Base-by-base conservation (phyloP, 441 rosid genomes). In the Caryocar brasiliense region DNA sequence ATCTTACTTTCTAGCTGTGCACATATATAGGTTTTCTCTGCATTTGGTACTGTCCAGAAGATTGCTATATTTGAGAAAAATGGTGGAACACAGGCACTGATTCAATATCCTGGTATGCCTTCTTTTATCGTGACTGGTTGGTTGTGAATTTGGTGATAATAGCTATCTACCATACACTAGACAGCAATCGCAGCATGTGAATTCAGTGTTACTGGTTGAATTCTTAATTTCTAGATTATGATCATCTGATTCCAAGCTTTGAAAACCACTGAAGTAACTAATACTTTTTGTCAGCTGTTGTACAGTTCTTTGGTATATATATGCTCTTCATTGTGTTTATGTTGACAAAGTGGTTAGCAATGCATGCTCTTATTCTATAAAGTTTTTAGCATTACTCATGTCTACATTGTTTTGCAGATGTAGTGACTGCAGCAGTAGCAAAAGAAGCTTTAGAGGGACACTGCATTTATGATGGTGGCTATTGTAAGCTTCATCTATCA, bases 381-480 rank as follows among this genome's bases (percentile, higher is more conserved):
- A 39, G n/a, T 6, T 14, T 48, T 48, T 32, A 23, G 10, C 18
- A 46, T 39, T 25, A 44, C 59, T 68, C 36, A 36, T 58, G 15
- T 42, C 19, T 40, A 7, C 56, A 33, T 45, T 56, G 20, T 59
- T 40, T 57, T 75, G 46, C 76, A 92, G 97, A 92, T 69, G 62
- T 86, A 43, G n/a, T 87, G 10, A 88, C 95, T 6, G 99, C 95
- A 38, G 67, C 82, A 50, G 74, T 82, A 37, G 95, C 95, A 39
- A 92, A 92, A 70, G 95, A 83, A 61, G 78, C 99, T 59, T 59
- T 92, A 61, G 99, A 92, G 79, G 99, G 99, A 67, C 99, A 92
- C 64, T 79, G 99, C 95, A 92, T 92, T 68, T 92, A 92, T 92
- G 99, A 92, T 81, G 97, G 97, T 80, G 99, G 99, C 86, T 92